phyloP scores from a whole-genome alignment of 1,284 basidiomycete genomes.

The Trichosporon faecale region DNA sequence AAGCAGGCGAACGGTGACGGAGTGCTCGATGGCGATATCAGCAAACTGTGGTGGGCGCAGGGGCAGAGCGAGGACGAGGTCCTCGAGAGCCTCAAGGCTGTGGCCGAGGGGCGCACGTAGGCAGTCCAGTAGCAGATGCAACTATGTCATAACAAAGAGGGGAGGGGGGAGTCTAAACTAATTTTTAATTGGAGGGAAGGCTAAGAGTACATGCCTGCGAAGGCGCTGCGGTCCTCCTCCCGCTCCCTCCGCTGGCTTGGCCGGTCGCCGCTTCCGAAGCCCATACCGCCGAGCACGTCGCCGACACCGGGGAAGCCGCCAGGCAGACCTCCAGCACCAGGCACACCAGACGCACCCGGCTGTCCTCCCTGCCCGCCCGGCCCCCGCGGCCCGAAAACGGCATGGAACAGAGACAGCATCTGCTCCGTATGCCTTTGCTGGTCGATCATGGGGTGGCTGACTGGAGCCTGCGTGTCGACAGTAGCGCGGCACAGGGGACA shows the following conservation, averaged over 20 bases:
- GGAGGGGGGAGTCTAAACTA: neutral
- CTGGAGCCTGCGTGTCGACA: slow-evolving; percentile 18
- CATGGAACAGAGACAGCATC: slow-evolving; percentile 25
- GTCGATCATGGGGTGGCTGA: slow-evolving; percentile 12
- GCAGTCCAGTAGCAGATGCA: neutral
- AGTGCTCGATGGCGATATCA: slow-evolving; percentile 9
- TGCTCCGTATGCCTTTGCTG: slow-evolving; percentile 24
- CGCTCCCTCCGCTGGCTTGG: neutral
- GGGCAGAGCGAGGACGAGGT: slow-evolving; percentile 33
- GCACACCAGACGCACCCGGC: neutral
- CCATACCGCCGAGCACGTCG: neutral
- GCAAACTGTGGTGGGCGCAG: slow-evolving; percentile 36
- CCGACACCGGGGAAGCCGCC: neutral
- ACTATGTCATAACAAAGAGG: neutral
- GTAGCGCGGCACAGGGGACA: slow-evolving; percentile 28
- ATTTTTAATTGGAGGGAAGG: neutral
- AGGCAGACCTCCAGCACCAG: neutral
- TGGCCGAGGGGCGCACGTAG: slow-evolving; percentile 8
- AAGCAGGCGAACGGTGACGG: slow-evolving; percentile 14
- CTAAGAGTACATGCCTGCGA: slow-evolving; percentile 57
- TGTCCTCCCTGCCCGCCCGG: neutral
- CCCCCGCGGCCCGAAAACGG: slow-evolving; percentile 19
- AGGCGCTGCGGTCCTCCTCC: slow-evolving; percentile 39
- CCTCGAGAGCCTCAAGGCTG: slow-evolving; percentile 23
- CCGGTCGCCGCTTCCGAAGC: neutral